Evolutionary conservation across 768 basidiomycete genomes (phyloP), one percentile per base, ranked within the genome.

Genomic region (Neoboletus magnificus): DNA sequence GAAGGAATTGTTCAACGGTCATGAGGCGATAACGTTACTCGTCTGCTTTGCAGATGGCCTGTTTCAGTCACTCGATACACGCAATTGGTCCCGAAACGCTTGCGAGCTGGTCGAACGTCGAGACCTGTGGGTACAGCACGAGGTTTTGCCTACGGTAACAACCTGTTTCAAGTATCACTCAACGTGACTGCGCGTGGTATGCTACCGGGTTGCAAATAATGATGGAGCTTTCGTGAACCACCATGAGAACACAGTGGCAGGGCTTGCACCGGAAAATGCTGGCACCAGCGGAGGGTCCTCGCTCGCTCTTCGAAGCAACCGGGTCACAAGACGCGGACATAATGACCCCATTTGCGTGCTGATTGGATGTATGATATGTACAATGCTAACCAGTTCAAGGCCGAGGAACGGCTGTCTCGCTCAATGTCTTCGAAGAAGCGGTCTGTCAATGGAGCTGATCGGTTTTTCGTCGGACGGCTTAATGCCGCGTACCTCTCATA

Each of bases 401-500:
- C 18, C 37, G 37, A 39, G 37, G 37, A 39, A 39, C 37, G 20
- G 20, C 37, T 39, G 18, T 35, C 33, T 20, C n/a, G 20, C n/a
- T 20, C n/a, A 20, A 16, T 6, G 18, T 39, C 37, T n/a, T n/a
- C 37, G 37, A 10, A 39, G 37, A 39, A 39, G 37, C 37, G 0
- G 37, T 11, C 10, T 10, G 37, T 39, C 37, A 18, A 39, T 11
- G 37, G n/a, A 39, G 37, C 16, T 39, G 37, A n/a, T 20, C n/a
- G 37, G 37, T 1, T 39, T 39, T 39, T 39, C n/a, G 20, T n/a
- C 37, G n/a, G 18, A 20, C 37, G 37, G 49, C 42, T 22, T 32
- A 63, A 50, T 20, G 13, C 61, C 64, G 57, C 56, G 20, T 32
- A 13, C 59, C 36, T 56, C 45, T 54, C 44, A 45, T 43, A 43